Percentiles rank a stretch among this genome's conserved stretches.
These are phyloP conservation scores for Litchi chinensis DNA, from an alignment of 345 rosid species.

Conservation along the genomic window DNA sequence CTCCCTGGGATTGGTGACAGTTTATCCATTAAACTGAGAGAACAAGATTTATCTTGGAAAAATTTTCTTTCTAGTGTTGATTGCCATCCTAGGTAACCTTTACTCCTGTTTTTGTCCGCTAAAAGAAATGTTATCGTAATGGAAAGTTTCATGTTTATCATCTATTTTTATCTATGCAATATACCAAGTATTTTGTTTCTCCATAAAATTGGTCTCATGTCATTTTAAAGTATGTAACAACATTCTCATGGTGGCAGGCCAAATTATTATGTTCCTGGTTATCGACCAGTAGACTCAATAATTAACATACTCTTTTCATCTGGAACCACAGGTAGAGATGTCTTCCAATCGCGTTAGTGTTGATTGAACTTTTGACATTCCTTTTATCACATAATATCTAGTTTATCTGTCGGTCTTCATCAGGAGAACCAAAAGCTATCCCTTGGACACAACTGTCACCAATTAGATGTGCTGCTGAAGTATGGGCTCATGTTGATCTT, in stretches of 20 bases:
- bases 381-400: conserved; percentile 7
- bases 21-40: conserved; percentile 54
- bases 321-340: conserved; percentile 78
- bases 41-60: conserved; percentile 70
- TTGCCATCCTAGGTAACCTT: conserved; percentile 49
- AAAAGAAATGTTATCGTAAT: background rate
- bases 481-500: conserved; percentile 65
- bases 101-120: background rate
- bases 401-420: conserved; percentile 13
- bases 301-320: conserved; percentile 91
- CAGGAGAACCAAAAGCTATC: conserved; percentile 98
- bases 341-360: background rate
- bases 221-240: background rate
- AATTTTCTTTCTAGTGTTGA: conserved; percentile 52
- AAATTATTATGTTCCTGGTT: conserved; percentile 45
- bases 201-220: background rate
- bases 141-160: background rate
- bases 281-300: conserved; percentile 56
- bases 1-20: conserved; percentile 60
- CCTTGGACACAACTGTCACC: conserved; percentile 89
- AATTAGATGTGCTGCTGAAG: conserved; percentile 64
- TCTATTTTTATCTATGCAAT: background rate
- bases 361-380: background rate
- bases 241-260: conserved; percentile 38
- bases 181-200: background rate